These are phyloP conservation scores for Suzukiozyma palmioleophila DNA, from an alignment of 1,139 yeast species.

Conservation along the genomic window DNA sequence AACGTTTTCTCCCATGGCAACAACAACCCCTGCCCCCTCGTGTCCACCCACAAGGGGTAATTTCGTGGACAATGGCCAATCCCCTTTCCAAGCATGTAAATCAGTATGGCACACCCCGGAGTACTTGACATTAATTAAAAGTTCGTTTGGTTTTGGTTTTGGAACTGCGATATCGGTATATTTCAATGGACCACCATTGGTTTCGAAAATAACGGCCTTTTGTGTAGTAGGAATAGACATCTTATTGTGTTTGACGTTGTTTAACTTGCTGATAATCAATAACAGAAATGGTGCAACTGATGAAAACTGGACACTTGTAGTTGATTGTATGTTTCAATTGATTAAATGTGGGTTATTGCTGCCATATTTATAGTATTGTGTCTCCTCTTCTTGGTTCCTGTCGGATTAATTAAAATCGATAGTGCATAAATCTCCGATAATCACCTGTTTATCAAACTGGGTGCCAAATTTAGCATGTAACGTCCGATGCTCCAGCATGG, in stretches of 20 bases:
- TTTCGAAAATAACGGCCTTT: constrained; percentile 70
- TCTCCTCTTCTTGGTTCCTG: too few species aligned
- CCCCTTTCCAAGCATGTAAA: constrained; percentile 71
- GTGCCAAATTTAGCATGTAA: too few species aligned
- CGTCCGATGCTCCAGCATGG: too few species aligned
- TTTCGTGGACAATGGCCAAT: constrained; percentile 64
- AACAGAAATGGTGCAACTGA: too few species aligned
- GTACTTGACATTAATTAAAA: constrained; percentile 58
- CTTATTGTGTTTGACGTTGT: background rate
- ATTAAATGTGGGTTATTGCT: too few species aligned
- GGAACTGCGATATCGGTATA: constrained; percentile 66
- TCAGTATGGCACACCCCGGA: constrained; percentile 70
- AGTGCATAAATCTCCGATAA: too few species aligned
- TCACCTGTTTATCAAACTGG: too few species aligned
- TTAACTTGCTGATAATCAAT: background rate
- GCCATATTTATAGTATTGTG: too few species aligned
- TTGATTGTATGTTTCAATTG: too few species aligned
- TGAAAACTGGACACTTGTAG: too few species aligned
- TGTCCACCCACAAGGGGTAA: constrained; percentile 77
- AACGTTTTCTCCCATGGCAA: constrained; percentile 65
- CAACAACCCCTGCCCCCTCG: constrained; percentile 85
- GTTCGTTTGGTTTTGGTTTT: constrained; percentile 53
- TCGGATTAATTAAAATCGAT: too few species aligned
- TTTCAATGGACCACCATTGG: constrained; percentile 58
- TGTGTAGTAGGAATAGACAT: constrained; percentile 54